A percentile compares a stretch with the other conserved stretches of the same genome.
These are phyloP conservation scores for Niveomyces coronatus DNA, from an alignment of 2,329 filamentous ascomycete species.

Conservation along the genomic window DNA sequence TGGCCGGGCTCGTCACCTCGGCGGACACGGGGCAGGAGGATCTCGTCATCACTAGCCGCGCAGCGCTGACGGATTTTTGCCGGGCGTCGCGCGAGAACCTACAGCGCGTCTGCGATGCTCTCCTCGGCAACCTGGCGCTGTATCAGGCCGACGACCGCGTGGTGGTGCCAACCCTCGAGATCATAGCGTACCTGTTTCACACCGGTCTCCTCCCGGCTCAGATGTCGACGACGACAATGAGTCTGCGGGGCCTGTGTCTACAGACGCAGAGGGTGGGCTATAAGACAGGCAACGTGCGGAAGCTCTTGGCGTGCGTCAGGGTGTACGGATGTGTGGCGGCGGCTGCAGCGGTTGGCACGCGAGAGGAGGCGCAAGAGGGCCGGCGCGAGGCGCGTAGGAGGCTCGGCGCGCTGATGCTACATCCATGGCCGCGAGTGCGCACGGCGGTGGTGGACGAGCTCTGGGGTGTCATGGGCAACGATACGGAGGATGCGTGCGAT, in stretches of 20 bases:
- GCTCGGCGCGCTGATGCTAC: constrained; percentile 61
- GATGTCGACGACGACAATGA: constrained; percentile 19
- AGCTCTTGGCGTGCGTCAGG: constrained; percentile 69
- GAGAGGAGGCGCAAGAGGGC: constrained; percentile 16
- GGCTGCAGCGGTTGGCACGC: constrained; percentile 15
- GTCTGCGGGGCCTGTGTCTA: constrained; percentile 50
- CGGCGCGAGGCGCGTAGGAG: constrained; percentile 52
- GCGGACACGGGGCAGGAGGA: constrained; percentile 71
- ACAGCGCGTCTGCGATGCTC: constrained; percentile 35
- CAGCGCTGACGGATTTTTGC: constrained; percentile 50
- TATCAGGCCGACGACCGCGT: constrained; percentile 57
- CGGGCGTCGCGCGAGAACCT: constrained; percentile 28
- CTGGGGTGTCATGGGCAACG: constrained; percentile 34
- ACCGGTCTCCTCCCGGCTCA: constrained; percentile 35
- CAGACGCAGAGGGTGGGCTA: constrained; percentile 69
- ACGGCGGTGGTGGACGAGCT: constrained; percentile 50
- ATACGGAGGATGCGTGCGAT: constrained; percentile 18
- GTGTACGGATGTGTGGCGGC: constrained; percentile 63
- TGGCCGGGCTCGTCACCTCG: constrained; percentile 61
- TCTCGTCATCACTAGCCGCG: constrained; percentile 57
- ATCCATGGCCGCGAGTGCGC: constrained; percentile 71
- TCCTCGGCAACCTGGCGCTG: constrained; percentile 43
- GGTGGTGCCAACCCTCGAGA: constrained; percentile 64
- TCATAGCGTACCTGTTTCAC: constrained; percentile 68
- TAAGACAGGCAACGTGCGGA: constrained; percentile 72